Percentiles rank a stretch among this genome's conserved stretches.
Conservation (phyloP, 148 eudicot species). For the Camellia japonica region DNA sequence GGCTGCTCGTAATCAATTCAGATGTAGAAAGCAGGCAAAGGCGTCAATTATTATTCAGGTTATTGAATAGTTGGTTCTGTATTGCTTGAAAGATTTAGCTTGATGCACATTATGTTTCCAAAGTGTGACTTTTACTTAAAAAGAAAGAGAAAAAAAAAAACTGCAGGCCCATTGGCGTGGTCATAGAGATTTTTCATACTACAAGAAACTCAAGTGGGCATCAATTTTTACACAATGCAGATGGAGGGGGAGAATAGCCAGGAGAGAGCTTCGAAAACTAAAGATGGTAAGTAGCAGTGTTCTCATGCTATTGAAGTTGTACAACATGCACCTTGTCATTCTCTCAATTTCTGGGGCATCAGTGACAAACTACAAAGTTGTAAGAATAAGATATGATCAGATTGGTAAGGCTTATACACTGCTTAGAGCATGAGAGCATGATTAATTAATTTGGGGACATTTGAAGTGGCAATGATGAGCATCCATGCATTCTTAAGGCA, state of each 20-base stretch:
- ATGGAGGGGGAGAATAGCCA: slow-evolving; percentile 76
- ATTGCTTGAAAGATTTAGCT: slow-evolving; percentile 7
- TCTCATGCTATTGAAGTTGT: slow-evolving; percentile 5
- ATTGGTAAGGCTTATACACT: neutral
- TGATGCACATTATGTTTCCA: slow-evolving; percentile 1
- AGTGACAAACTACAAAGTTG: neutral
- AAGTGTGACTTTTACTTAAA: slow-evolving; percentile 17
- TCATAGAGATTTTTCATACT: slow-evolving; percentile 48
- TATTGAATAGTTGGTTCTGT: slow-evolving; percentile 16
- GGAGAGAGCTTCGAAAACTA: slow-evolving; percentile 64
- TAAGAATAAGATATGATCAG: neutral
- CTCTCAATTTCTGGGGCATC: neutral
- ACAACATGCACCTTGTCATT: neutral
- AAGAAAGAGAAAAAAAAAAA: slow-evolving; percentile 13
- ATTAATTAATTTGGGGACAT: neutral
- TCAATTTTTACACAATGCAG: slow-evolving; percentile 69
- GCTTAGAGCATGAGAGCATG: neutral
- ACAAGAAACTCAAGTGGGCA: slow-evolving; percentile 66
- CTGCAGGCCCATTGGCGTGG: slow-evolving; percentile 84
- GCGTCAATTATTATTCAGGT: slow-evolving; percentile 78
- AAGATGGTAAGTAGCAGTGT: slow-evolving; percentile 62
- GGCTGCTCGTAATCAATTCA: slow-evolving; percentile 70
- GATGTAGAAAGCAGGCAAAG: slow-evolving; percentile 56
- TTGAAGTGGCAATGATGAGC: neutral
- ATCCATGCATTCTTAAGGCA: slow-evolving; percentile 3